Base-by-base conservation (phyloP, 345 rosid genomes). In the Gossypium sturtianum region DNA sequence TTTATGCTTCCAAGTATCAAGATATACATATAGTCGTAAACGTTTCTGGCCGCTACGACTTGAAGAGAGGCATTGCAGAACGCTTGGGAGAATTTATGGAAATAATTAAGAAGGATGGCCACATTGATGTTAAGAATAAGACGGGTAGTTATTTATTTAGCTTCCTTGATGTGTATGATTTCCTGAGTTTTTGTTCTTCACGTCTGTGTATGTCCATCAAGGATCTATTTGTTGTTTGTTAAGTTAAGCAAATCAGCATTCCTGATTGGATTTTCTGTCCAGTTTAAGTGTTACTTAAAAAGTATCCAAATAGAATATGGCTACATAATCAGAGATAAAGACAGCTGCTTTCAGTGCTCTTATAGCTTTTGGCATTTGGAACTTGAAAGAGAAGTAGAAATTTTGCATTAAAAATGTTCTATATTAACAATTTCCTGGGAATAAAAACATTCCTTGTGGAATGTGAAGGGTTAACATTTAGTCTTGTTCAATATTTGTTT, bases 1-100 rank as follows among this genome's bases (percentile, higher is more conserved):
- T 94, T 25, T 94, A 94, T 82, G 93, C 97, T 71, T 94, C 94
- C 0, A 90, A 90, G 84, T 86, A 92, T 85, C 79, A 80, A 20
- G 90, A 92, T 83, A 80, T 92, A 29, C 67, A 3, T 63, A 70
- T 74, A 15, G 87, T 94, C 12, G 84, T 92, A 66, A 94, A 94
- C 72, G 83, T 89, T 66, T 88, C 97, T 27, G 95, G 95, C 48
- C 92, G 97, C 51, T 92, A 88, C 80, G 74, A 94, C 80, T 67
- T 90, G 80, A 84, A 85, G 70, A 82, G 73, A 48, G 97, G 95
- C 73, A 87, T 92, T n/a, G 83, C 52, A 74, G 86, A 86, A 60
- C 90, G 91, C 62, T 69, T 92, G 59, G 97, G 97, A 49, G 82
- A 84, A 74, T 87, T 51, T 56, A 43, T 88, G 73, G 85, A 88